Conservation (phyloP, 352 stramenopile species). For the Phytophthora chlamydospora region DNA sequence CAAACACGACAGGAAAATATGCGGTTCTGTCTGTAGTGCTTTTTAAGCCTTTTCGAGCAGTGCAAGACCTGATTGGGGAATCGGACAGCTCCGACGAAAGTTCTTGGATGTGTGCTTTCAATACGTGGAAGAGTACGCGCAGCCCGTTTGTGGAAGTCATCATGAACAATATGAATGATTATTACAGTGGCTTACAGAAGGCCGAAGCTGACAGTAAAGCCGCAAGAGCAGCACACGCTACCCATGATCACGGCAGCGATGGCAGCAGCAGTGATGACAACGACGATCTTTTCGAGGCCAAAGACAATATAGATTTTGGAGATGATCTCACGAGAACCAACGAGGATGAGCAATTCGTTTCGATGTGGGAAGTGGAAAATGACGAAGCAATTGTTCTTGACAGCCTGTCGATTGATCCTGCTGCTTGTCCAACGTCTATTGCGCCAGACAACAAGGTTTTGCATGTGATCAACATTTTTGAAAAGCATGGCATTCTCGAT, state of each 20-base stretch:
- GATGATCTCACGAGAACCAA: not conserved
- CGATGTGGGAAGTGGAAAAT: not conserved
- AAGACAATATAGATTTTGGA: not conserved
- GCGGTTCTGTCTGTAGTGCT: not conserved
- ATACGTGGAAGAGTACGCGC: not conserved
- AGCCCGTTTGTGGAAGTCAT: not conserved
- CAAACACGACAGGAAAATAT: too few species aligned
- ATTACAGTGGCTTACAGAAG: not conserved
- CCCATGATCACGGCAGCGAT: not conserved
- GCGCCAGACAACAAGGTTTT: not conserved
- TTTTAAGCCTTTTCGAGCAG: not conserved
- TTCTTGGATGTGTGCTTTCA: not conserved
- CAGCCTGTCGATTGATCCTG: not conserved
- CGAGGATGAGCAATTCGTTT: too few species aligned
- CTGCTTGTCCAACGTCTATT: not conserved
- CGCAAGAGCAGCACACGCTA: not conserved
- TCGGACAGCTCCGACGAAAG: not conserved
- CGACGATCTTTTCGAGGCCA: not conserved
- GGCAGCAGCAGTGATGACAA: not conserved
- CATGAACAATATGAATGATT: conserved; percentile 11
- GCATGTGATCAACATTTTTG: not conserved
- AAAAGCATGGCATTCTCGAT: not conserved
- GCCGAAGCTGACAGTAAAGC: not conserved
- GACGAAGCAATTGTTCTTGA: not conserved
- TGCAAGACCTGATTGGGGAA: not conserved